Percentiles rank a stretch among this genome's conserved stretches.
phyloP scores from a whole-genome alignment of 1,139 yeast species.

The Protomyces gravidus region DNA sequence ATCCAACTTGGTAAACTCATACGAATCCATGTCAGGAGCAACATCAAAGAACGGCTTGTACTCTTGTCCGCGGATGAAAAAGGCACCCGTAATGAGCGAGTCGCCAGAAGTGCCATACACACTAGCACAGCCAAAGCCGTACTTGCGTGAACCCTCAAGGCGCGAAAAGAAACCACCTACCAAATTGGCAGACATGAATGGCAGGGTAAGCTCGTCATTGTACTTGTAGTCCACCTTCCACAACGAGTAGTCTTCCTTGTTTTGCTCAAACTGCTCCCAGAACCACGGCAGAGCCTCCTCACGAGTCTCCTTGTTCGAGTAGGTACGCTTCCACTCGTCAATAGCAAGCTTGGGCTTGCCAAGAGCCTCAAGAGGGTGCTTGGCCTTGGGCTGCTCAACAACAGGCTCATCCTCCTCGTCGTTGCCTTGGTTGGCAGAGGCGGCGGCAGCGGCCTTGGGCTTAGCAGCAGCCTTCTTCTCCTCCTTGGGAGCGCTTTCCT shows the following conservation, averaged over 20 bases:
- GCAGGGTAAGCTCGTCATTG: slow-evolving; percentile 93
- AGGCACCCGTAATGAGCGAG: slow-evolving; percentile 95
- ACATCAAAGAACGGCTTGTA: slow-evolving; percentile 86
- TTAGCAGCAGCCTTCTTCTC: slow-evolving; percentile 36
- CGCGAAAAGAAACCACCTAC: slow-evolving; percentile 98
- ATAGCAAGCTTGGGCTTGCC: slow-evolving; percentile 60
- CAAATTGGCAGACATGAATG: slow-evolving; percentile 98
- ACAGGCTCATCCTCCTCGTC: slow-evolving; percentile 31
- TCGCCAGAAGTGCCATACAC: slow-evolving; percentile 98
- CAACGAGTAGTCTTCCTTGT: slow-evolving; percentile 83
- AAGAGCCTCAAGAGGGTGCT: slow-evolving; percentile 85
- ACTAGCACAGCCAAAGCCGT: slow-evolving; percentile 86
- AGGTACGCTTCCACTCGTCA: slow-evolving; percentile 95
- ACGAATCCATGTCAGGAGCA: slow-evolving; percentile 99
- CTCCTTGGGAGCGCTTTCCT: slow-evolving; percentile 42
- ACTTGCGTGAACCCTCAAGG: slow-evolving; percentile 84
- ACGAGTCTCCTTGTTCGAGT: slow-evolving; percentile 98
- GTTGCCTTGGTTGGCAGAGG: slow-evolving; percentile 14
- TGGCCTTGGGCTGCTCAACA: slow-evolving; percentile 43
- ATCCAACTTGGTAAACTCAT: slow-evolving; percentile 63
- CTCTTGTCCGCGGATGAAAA: slow-evolving; percentile 94
- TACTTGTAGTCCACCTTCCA: slow-evolving; percentile 94
- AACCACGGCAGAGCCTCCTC: slow-evolving; percentile 93
- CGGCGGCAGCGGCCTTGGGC: slow-evolving; percentile 14
- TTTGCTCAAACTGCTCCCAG: slow-evolving; percentile 85